Base-by-base conservation (phyloP, 2,329 filamentous ascomycete species). In the Orbilia javanica region DNA sequence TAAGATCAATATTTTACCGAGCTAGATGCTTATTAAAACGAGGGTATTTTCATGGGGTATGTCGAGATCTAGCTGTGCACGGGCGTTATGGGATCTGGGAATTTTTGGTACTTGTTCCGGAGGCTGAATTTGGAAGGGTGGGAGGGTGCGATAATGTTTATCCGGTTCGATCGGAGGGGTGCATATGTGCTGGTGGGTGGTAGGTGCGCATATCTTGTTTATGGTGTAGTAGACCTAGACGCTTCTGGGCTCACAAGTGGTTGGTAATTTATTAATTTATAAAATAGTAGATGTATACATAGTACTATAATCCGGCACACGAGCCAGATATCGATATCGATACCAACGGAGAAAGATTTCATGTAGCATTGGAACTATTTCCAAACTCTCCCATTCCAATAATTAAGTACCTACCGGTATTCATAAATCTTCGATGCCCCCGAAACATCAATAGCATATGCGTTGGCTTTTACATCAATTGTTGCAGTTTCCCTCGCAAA, bases 1-100 rank as follows among this genome's bases (percentile, higher is more conserved):
- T 74, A 74, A 74, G 70, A 50, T 73, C 34, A 22, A 63, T n/a
- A n/a, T 52, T 67, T 53, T 74, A 53, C 63, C 62, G 53, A 65
- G 20, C 62, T 42, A 65, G 20, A 15, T 36, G 27, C 44, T 65
- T 67, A 65, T 63, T 5, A 18, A 44, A 27, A 52, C 27, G 18
- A 8, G 22, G 15, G 20, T n/a, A 2, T 4, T n/a, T n/a, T n/a
- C n/a, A n/a, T n/a, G n/a, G n/a, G n/a, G n/a, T n/a, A n/a, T n/a
- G 52, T 53, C 50, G 10, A 57, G 42, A 62, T 57, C 42, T n/a
- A n/a, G n/a, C n/a, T 70, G 29, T 13, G 52, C 46, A 27, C 20
- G 46, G 18, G 46, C 20, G 7, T 57, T 34, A 44, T 57, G 48
- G 34, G 20, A 64, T 63, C 55, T 52, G 27, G 50, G 36, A 42